phyloP scores from a whole-genome alignment of 352 stramenopile genomes.

The Phytopythium montanum region DNA sequence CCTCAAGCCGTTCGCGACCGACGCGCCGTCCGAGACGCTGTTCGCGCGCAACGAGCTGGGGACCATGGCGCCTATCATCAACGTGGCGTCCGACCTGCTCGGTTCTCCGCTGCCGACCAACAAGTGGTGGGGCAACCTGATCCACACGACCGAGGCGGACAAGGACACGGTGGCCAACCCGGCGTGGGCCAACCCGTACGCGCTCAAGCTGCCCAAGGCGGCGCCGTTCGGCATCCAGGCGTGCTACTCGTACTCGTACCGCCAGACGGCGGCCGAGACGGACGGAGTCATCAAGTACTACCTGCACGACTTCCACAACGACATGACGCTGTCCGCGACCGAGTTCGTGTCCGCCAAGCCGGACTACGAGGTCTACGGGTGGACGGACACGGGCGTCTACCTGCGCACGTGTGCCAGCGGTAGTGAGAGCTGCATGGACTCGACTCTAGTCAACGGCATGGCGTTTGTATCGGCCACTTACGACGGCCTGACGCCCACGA shows the following conservation, averaged over 20 bases:
- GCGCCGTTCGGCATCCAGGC: slow-evolving; percentile 48
- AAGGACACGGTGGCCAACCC: slow-evolving; percentile 33
- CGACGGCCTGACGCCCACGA: slow-evolving; percentile 39
- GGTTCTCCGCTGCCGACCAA: slow-evolving; percentile 68
- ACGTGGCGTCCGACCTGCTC: slow-evolving; percentile 47
- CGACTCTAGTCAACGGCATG: slow-evolving; percentile 63
- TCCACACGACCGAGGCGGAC: slow-evolving; percentile 43
- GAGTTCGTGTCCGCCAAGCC: slow-evolving; percentile 47
- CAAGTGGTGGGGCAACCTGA: slow-evolving; percentile 81
- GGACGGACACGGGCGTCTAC: slow-evolving; percentile 57
- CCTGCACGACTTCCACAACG: slow-evolving; percentile 55
- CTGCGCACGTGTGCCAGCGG: slow-evolving; percentile 46
- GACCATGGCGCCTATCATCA: slow-evolving; percentile 51
- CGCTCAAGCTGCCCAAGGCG: slow-evolving; percentile 41
- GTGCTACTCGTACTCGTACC: slow-evolving; percentile 64
- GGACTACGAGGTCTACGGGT: slow-evolving; percentile 61
- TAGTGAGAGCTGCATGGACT: slow-evolving; percentile 44
- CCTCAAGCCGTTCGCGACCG: slow-evolving; percentile 38
- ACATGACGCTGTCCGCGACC: slow-evolving; percentile 55
- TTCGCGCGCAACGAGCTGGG: slow-evolving; percentile 38
- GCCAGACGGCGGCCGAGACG: slow-evolving; percentile 30
- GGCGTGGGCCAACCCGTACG: slow-evolving; percentile 68
- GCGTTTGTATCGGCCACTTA: slow-evolving; percentile 67
- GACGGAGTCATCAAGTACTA: slow-evolving; percentile 59
- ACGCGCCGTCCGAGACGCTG: slow-evolving; percentile 31